phyloP scores from a whole-genome alignment of 2,329 filamentous ascomycete species.

The Bipolaris bicolor region DNA sequence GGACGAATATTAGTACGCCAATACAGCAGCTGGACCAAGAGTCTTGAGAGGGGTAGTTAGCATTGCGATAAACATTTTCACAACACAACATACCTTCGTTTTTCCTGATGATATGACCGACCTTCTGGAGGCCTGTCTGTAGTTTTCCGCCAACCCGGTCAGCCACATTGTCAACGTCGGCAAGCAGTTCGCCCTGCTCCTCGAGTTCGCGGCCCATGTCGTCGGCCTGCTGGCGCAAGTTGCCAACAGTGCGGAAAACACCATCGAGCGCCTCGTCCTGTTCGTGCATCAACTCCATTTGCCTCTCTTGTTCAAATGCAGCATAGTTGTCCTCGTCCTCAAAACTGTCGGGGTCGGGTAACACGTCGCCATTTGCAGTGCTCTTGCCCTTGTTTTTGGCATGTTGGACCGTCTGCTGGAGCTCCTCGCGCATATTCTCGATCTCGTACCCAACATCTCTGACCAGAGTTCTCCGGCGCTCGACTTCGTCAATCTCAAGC shows the following conservation, averaged over 20 bases:
- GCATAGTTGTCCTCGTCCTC: slow-evolving; percentile 69
- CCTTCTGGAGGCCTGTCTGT: slow-evolving; percentile 83
- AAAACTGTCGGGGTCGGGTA: slow-evolving; percentile 66
- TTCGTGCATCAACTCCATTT: slow-evolving; percentile 89
- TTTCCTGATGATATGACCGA: slow-evolving; percentile 80
- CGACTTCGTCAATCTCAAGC: slow-evolving; percentile 80
- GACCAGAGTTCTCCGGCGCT: slow-evolving; percentile 79
- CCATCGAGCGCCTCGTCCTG: slow-evolving; percentile 93
- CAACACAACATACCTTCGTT: slow-evolving; percentile 74
- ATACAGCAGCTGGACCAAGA: slow-evolving; percentile 88
- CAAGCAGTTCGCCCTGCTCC: slow-evolving; percentile 88
- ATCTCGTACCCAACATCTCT: slow-evolving; percentile 89
- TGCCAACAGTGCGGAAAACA: slow-evolving; percentile 92
- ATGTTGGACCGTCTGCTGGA: slow-evolving; percentile 65
- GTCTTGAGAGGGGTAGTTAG: slow-evolving; percentile 56
- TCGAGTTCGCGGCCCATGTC: slow-evolving; percentile 96
- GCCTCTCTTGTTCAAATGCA: slow-evolving; percentile 88
- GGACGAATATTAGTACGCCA: slow-evolving; percentile 80
- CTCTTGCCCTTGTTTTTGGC: slow-evolving; percentile 48
- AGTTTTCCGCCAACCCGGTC: slow-evolving; percentile 87
- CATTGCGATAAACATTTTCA: neutral
- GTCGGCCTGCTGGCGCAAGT: slow-evolving; percentile 85
- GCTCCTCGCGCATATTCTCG: slow-evolving; percentile 84
- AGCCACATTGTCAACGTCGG: slow-evolving; percentile 81
- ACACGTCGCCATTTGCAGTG: slow-evolving; percentile 54